Conservation (phyloP, 768 basidiomycete species). For the Xerocomus potaroensis region DNA sequence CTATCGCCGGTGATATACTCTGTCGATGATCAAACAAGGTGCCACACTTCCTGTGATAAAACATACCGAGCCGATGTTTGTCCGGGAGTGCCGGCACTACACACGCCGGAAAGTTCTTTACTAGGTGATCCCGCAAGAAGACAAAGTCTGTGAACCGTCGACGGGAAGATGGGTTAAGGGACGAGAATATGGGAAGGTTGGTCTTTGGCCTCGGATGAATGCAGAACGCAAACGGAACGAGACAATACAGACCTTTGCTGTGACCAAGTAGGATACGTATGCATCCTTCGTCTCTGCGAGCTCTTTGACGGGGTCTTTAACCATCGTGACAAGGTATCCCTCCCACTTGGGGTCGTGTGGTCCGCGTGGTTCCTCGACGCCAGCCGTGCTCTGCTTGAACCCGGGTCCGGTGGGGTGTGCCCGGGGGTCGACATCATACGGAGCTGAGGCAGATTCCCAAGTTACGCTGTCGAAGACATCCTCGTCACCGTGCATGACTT, state of each 20-base stretch:
- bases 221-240: not conserved
- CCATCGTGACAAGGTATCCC: conserved; percentile 74
- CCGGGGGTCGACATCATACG: conserved; percentile 45
- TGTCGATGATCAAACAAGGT: conserved; percentile 28
- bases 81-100: conserved; percentile 97
- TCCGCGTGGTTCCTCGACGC: conserved; percentile 56
- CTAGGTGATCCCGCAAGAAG: conserved; percentile 84
- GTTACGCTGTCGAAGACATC: conserved; percentile 91
- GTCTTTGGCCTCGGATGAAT: conserved; percentile 54
- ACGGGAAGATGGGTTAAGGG: conserved; percentile 67
- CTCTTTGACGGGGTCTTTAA: conserved; percentile 93
- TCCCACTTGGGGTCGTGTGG: conserved; percentile 90
- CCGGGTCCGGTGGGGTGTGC: conserved; percentile 56
- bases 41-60: not conserved
- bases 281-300: conserved; percentile 96
- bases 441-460: conserved; percentile 74
- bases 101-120: conserved; percentile 92
- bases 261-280: conserved; percentile 91
- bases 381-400: conserved; percentile 75
- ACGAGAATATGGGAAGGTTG: conserved; percentile 82
- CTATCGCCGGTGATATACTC: conserved; percentile 98
- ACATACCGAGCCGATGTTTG: conserved; percentile 91
- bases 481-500: conserved; percentile 73
- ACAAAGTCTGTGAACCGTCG: conserved; percentile 97
- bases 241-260: conserved; percentile 63